Evolutionary conservation across 306 rosid species (phyloP).

Genomic region (Chamaecrista fasciculata): DNA sequence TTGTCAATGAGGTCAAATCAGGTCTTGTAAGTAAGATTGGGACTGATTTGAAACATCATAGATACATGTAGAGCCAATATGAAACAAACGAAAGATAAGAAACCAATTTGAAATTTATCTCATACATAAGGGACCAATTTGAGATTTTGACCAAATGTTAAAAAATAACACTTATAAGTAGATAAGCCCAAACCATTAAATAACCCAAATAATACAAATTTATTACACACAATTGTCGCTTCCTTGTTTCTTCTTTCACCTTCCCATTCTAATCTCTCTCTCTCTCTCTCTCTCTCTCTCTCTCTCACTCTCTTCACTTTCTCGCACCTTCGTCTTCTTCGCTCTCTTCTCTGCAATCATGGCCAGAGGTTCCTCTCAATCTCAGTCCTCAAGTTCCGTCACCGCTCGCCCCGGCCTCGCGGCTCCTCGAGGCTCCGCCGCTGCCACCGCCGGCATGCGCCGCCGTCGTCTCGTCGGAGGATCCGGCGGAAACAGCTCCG

Average conservation of each 20-base stretch:
- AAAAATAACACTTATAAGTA: not conserved
- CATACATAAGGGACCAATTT: no score
- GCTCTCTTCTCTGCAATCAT: slow-evolving; percentile 36
- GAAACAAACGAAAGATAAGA: no score
- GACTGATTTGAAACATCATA: no score
- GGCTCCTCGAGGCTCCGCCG: slow-evolving; percentile 95
- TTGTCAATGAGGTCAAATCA: no score
- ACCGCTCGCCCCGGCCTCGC: slow-evolving; percentile 58
- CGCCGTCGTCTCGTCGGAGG: slow-evolving; percentile 71
- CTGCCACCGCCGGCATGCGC: slow-evolving; percentile 85
- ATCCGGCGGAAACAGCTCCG: slow-evolving; percentile 35
- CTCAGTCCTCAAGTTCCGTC: slow-evolving; percentile 59
- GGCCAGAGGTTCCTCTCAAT: slow-evolving; percentile 91
- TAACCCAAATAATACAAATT: not conserved
- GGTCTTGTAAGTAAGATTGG: no score
- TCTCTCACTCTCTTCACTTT: slow-evolving; percentile 5
- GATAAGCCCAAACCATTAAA: not conserved
- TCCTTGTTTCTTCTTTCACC: no score
- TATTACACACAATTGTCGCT: no score
- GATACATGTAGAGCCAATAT: no score
- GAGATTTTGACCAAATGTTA: no score
- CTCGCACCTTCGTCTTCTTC: slow-evolving; percentile 6
- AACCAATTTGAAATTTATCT: no score
- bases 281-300: not conserved
- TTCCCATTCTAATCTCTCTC: not conserved